phyloP scores from a whole-genome alignment of 805 yeast species.

The Metschnikowia kunwiensis region DNA sequence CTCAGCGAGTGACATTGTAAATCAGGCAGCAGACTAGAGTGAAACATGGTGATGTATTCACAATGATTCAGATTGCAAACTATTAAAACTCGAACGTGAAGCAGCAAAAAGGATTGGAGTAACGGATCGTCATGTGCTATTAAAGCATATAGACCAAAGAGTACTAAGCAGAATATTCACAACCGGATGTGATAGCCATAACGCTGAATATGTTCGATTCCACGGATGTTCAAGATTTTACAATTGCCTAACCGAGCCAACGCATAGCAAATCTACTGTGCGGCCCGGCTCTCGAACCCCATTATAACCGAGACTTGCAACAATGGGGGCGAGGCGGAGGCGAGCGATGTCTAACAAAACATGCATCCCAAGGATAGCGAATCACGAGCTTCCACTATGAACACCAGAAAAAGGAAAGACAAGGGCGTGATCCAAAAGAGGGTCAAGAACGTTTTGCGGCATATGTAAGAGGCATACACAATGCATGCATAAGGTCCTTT shows the following conservation, averaged over 20 bases:
- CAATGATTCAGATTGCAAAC: neutral
- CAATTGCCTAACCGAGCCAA: conserved; percentile 12
- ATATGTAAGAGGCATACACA: conserved; percentile 2
- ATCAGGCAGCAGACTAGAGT: conserved; percentile 10
- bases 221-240: conserved; percentile 7
- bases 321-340: conserved; percentile 11
- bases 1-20: conserved; percentile 12
- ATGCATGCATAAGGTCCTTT: conserved; percentile 1
- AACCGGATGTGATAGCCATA: conserved; percentile 1
- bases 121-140: conserved; percentile 9
- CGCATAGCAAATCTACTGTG: conserved; percentile 11
- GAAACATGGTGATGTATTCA: conserved; percentile 4
- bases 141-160: conserved; percentile 8
- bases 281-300: conserved; percentile 9
- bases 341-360: conserved; percentile 1
- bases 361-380: conserved; percentile 5
- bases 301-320: conserved; percentile 6
- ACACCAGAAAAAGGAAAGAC: conserved; percentile 4
- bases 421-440: neutral
- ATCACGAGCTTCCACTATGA: conserved; percentile 2
- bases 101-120: conserved; percentile 2
- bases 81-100: neutral
- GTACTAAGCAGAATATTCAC: conserved; percentile 9
- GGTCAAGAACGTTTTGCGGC: conserved; percentile 1
- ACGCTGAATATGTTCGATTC: conserved; percentile 7